These are phyloP conservation scores for Pleurotus citrinopileatus DNA, from an alignment of 768 basidiomycete species.

Conservation along the genomic window DNA sequence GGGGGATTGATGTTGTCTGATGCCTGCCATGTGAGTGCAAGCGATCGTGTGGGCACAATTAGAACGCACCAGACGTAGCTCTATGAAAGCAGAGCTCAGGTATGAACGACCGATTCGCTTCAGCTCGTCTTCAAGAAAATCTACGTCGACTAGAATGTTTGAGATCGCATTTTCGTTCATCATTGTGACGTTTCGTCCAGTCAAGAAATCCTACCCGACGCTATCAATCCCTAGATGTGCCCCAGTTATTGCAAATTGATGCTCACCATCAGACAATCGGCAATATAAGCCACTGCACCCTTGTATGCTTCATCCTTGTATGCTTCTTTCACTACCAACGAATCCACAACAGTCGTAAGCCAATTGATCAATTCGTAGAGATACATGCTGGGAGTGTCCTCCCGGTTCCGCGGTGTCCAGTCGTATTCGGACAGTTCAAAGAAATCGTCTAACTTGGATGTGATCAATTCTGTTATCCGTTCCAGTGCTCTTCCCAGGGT, in stretches of 20 bases:
- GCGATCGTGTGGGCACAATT: constrained; percentile 7
- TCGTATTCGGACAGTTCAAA: constrained; percentile 95
- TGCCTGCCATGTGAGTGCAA: constrained; percentile 4
- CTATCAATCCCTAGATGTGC: background rate
- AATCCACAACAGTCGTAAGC: constrained; percentile 95
- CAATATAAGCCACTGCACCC: constrained; percentile 85
- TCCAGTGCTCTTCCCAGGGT: constrained; percentile 67
- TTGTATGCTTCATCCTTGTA: constrained; percentile 91
- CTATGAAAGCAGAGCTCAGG: constrained; percentile 69
- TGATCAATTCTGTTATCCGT: constrained; percentile 80
- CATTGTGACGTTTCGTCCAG: constrained; percentile 67
- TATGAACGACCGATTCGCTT: constrained; percentile 70
- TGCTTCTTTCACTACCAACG: constrained; percentile 73
- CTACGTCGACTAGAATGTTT: constrained; percentile 82
- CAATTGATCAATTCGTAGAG: constrained; percentile 94
- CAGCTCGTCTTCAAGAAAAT: constrained; percentile 87
- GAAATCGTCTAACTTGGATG: constrained; percentile 91
- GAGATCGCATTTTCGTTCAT: constrained; percentile 90
- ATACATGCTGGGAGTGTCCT: constrained; percentile 87
- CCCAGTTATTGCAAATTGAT: background rate
- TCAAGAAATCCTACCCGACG: constrained; percentile 62
- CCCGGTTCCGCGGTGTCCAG: constrained; percentile 76
- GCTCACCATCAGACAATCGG: constrained; percentile 83
- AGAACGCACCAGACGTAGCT: constrained; percentile 69
- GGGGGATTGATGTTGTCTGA: constrained; percentile 70